These are phyloP conservation scores for Paratrimastix pyriformis DNA, from an alignment of 78 protist genomes.

Conservation along the genomic window DNA sequence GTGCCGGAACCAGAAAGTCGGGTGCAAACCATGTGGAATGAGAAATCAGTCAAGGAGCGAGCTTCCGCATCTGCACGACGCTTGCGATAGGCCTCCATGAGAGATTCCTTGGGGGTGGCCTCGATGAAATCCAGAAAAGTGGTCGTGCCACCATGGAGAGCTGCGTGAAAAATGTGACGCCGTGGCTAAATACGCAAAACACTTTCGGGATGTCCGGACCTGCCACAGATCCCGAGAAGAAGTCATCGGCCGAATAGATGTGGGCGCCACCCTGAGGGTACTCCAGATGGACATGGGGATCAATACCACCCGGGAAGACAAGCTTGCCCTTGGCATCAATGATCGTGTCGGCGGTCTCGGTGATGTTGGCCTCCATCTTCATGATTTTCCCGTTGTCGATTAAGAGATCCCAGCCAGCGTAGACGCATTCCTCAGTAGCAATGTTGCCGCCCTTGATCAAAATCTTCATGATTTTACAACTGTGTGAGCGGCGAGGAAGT, in stretches of 20 bases:
- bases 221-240: background rate
- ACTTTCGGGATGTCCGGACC: too few species aligned
- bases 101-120: background rate
- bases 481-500: too few species aligned
- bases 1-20: background rate
- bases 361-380: too few species aligned
- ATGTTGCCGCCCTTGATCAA: too few species aligned
- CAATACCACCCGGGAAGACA: conserved; percentile 12
- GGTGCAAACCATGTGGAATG: background rate
- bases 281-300: conserved; percentile 12
- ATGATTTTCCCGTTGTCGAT: too few species aligned
- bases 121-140: conserved; percentile 3
- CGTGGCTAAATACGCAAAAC: too few species aligned
- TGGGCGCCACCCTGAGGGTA: background rate
- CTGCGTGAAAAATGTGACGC: too few species aligned
- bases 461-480: too few species aligned
- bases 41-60: background rate
- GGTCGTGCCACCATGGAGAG: background rate
- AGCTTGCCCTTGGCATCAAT: conserved; percentile 2
- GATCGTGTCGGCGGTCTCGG: too few species aligned
- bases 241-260: conserved; percentile 5
- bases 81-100: background rate
- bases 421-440: too few species aligned
- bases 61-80: background rate
- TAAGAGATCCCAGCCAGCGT: too few species aligned